Conservation (phyloP, 441 rosid species). For the Populus hybrid region DNA sequence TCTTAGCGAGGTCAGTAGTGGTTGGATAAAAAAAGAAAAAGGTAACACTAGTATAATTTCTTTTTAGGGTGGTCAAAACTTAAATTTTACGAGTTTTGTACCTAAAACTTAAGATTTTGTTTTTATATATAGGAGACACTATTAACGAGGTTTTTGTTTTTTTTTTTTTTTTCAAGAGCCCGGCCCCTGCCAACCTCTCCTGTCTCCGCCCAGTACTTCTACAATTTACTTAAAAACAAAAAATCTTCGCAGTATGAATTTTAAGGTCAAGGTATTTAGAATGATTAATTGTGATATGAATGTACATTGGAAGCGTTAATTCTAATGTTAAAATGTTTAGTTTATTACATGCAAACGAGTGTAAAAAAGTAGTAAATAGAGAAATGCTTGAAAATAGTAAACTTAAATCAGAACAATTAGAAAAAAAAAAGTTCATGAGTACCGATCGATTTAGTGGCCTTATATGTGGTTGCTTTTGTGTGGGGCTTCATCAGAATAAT, state of each 20-base stretch:
- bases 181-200: too few relatives aligned
- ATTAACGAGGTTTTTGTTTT: too few relatives aligned
- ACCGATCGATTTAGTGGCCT: not conserved
- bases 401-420: not conserved
- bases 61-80: too few relatives aligned
- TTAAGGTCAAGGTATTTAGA: not conserved
- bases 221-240: not conserved
- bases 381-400: not conserved
- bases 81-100: too few relatives aligned
- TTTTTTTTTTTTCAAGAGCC: too few relatives aligned
- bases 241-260: too few relatives aligned
- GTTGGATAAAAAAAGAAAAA: too few relatives aligned
- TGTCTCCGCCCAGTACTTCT: too few relatives aligned
- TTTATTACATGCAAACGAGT: not conserved
- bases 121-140: too few relatives aligned
- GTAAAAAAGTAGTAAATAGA: not conserved
- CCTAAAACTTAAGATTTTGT: too few relatives aligned
- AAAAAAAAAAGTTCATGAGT: not conserved
- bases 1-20: too few relatives aligned
- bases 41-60: too few relatives aligned
- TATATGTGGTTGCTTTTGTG: constrained; percentile 4
- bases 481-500: constrained; percentile 11
- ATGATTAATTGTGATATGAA: not conserved
- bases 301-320: not conserved
- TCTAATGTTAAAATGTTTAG: not conserved